These are phyloP conservation scores for Cladorrhinum sp. DNA, from an alignment of 2,329 filamentous ascomycete species.

Conservation along the genomic window DNA sequence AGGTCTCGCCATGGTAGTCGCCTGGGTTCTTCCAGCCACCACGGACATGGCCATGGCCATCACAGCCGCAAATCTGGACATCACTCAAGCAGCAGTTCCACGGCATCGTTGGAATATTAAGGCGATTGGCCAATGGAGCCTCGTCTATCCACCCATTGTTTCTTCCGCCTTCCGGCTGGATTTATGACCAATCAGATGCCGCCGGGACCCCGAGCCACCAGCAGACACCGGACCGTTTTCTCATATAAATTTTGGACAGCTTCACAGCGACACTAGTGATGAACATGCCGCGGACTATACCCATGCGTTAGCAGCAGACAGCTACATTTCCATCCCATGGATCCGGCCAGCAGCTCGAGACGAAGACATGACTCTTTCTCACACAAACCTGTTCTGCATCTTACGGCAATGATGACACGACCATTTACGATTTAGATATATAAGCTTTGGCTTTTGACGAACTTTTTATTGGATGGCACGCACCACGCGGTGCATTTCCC, in stretches of 20 bases:
- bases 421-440: constrained; percentile 13
- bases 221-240: constrained; percentile 18
- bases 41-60: constrained; percentile 43
- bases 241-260: constrained; percentile 34
- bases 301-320: constrained; percentile 22
- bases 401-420: constrained; percentile 4
- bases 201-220: constrained; percentile 9
- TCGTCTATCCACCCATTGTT: constrained; percentile 1
- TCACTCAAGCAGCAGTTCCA: constrained; percentile 63
- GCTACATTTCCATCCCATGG: constrained; percentile 17
- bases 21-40: constrained; percentile 32
- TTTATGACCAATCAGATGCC: constrained; percentile 16
- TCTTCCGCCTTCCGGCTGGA: constrained; percentile 5
- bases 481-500: background rate
- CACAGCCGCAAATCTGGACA: constrained; percentile 47
- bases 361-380: constrained; percentile 15
- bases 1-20: constrained; percentile 47
- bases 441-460: constrained; percentile 16
- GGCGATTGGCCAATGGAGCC: constrained; percentile 11
- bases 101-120: constrained; percentile 54
- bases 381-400: constrained; percentile 5
- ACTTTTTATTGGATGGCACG: background rate
- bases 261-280: constrained; percentile 33
- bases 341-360: background rate
- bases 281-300: constrained; percentile 27